A percentile compares a stretch with the other conserved stretches of the same genome.
Evolutionary conservation across 225 moss, liverwort and hornwort genomes (phyloP).

Genomic region (Bryum argenteum): DNA sequence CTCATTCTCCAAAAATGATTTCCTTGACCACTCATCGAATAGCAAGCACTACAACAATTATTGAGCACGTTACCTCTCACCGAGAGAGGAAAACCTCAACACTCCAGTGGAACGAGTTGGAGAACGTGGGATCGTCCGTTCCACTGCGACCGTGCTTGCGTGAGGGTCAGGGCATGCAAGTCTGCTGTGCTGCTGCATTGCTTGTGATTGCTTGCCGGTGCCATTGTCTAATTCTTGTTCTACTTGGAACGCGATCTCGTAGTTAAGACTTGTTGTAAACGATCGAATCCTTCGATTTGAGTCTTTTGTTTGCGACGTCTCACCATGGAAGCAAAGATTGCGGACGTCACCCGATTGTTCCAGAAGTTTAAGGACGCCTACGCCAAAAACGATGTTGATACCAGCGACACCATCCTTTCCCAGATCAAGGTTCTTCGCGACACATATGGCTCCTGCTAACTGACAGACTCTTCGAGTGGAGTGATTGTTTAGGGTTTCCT

Average conservation of each 20-base stretch:
- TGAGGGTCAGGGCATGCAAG: background rate
- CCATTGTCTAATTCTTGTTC: background rate
- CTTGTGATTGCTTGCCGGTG: slow-evolving; percentile 2
- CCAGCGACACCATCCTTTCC: slow-evolving; percentile 34
- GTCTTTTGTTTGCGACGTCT: background rate
- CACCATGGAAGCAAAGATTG: slow-evolving; percentile 36
- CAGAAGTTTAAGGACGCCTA: slow-evolving; percentile 39
- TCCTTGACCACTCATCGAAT: too few species aligned
- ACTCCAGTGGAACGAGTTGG: background rate
- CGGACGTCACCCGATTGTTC: slow-evolving; percentile 29
- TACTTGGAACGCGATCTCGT: background rate
- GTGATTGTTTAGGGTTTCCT: slow-evolving; percentile 23
- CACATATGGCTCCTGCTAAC: background rate
- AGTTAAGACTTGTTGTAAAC: background rate
- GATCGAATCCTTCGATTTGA: background rate
- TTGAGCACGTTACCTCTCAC: too few species aligned
- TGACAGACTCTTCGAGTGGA: background rate
- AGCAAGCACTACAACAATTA: too few species aligned
- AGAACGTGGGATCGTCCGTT: slow-evolving; percentile 1
- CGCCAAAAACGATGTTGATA: slow-evolving; percentile 36
- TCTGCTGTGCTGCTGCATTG: background rate
- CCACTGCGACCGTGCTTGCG: background rate
- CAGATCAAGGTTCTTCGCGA: slow-evolving; percentile 33
- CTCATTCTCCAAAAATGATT: too few species aligned
- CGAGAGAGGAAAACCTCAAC: too few species aligned